A percentile compares a stretch with the other conserved stretches of the same genome.
Conservation (phyloP, 805 yeast genomes). For the Komagataella ulmi region DNA sequence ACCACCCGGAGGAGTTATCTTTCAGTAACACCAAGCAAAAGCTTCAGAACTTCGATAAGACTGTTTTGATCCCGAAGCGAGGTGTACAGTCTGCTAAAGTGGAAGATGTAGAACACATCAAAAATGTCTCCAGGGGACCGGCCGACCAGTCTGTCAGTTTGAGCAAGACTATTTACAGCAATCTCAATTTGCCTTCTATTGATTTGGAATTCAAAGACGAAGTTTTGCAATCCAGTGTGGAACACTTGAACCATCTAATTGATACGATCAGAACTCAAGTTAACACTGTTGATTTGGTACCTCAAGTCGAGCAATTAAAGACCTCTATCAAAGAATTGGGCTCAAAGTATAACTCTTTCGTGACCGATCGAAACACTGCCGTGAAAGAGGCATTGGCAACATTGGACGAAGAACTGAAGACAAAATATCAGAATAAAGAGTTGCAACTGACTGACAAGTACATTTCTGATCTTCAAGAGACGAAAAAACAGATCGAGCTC, state of each 20-base stretch:
- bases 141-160: slow-evolving; percentile 5
- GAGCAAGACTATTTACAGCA: background rate
- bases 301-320: background rate
- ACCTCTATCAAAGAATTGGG: slow-evolving; percentile 6
- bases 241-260: slow-evolving; percentile 21
- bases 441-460: slow-evolving; percentile 44
- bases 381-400: slow-evolving; percentile 11
- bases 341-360: slow-evolving; percentile 9
- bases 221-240: slow-evolving; percentile 19
- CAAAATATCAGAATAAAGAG: slow-evolving; percentile 26
- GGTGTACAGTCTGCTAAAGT: slow-evolving; percentile 22
- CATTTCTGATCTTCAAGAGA: slow-evolving; percentile 46
- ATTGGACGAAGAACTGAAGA: slow-evolving; percentile 17
- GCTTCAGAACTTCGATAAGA: slow-evolving; percentile 23
- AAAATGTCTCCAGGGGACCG: slow-evolving; percentile 5
- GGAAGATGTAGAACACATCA: slow-evolving; percentile 10
- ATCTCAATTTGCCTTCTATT: slow-evolving; percentile 14
- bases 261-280: slow-evolving; percentile 12
- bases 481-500: slow-evolving; percentile 44
- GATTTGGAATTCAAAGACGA: slow-evolving; percentile 16
- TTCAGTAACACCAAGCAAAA: slow-evolving; percentile 22
- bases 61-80: slow-evolving; percentile 23
- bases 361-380: slow-evolving; percentile 9
- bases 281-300: slow-evolving; percentile 6
- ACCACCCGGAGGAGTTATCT: slow-evolving; percentile 13